Evolutionary conservation across 2,329 filamentous ascomycete species (phyloP).

Genomic region (Curvularia eragrostidis): DNA sequence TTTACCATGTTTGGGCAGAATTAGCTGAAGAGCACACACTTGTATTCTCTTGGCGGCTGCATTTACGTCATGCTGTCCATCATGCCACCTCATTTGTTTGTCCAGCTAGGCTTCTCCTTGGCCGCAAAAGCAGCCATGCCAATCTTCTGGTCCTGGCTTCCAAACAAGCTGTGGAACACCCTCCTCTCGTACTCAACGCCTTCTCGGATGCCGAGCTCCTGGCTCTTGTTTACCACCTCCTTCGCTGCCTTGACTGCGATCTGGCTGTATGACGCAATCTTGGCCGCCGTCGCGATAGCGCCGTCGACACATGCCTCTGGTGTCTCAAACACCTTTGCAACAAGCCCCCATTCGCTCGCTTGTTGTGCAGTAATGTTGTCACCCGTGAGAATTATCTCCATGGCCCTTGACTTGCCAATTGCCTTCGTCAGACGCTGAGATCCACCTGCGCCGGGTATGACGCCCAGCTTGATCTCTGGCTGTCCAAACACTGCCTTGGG

Average conservation of each 20-base stretch:
- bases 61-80: background rate
- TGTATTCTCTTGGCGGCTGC: background rate
- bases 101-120: conserved; percentile 94
- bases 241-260: conserved; percentile 91
- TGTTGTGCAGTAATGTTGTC: conserved; percentile 81
- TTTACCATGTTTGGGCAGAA: background rate
- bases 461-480: conserved; percentile 94
- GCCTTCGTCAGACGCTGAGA: conserved; percentile 84
- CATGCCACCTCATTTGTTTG: conserved; percentile 67
- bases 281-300: conserved; percentile 82
- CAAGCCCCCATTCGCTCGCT: conserved; percentile 89
- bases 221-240: conserved; percentile 99
- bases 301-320: conserved; percentile 84
- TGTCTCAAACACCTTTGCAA: conserved; percentile 78
- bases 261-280: conserved; percentile 83
- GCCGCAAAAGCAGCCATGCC: conserved; percentile 93
- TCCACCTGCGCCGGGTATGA: conserved; percentile 89
- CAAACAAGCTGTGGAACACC: conserved; percentile 92
- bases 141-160: conserved; percentile 95
- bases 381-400: conserved; percentile 57
- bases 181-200: conserved; percentile 94
- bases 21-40: background rate
- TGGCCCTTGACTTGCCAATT: conserved; percentile 55
- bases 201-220: conserved; percentile 85
- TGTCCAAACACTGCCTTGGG: conserved; percentile 89